Conservation (phyloP, 257 asterid species). For the Plectranthus barbatus region DNA sequence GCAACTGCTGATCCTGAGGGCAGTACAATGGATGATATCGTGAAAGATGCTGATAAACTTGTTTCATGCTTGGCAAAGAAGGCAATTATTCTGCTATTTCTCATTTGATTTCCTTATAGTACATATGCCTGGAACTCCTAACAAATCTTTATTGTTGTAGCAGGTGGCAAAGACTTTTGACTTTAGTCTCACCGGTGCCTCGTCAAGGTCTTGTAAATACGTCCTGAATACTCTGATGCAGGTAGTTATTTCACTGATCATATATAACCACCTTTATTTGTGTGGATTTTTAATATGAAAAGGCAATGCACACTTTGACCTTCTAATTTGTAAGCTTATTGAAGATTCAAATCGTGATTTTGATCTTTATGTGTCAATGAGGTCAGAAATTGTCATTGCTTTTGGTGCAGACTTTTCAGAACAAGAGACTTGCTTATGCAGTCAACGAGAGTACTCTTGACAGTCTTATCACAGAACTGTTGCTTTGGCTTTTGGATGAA, state of each 20-base stretch:
- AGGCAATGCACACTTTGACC: neutral
- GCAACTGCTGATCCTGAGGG: conserved; percentile 92
- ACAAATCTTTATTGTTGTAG: conserved; percentile 5
- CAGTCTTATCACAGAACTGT: conserved; percentile 82
- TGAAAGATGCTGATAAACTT: conserved; percentile 93
- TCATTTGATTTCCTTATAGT: neutral
- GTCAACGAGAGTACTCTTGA: conserved; percentile 83
- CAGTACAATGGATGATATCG: conserved; percentile 60
- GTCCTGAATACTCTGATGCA: conserved; percentile 98
- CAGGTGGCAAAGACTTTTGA: conserved; percentile 97
- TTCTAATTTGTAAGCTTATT: neutral
- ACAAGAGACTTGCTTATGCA: conserved; percentile 80
- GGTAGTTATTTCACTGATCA: conserved; percentile 22
- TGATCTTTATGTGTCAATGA: neutral
- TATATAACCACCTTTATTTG: too few species aligned
- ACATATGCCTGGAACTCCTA: conserved; percentile 9
- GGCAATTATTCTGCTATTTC: conserved; percentile 29
- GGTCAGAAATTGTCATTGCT: conserved; percentile 5
- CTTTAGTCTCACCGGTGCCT: conserved; percentile 87
- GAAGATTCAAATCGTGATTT: neutral
- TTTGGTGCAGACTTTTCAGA: conserved; percentile 79
- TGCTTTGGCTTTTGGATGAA: conserved; percentile 98
- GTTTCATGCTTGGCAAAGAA: conserved; percentile 95
- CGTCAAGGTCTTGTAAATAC: conserved; percentile 99
- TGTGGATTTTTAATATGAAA: neutral